These are phyloP conservation scores for Pythium aristosporum DNA, from an alignment of 352 stramenopile species.

Conservation along the genomic window DNA sequence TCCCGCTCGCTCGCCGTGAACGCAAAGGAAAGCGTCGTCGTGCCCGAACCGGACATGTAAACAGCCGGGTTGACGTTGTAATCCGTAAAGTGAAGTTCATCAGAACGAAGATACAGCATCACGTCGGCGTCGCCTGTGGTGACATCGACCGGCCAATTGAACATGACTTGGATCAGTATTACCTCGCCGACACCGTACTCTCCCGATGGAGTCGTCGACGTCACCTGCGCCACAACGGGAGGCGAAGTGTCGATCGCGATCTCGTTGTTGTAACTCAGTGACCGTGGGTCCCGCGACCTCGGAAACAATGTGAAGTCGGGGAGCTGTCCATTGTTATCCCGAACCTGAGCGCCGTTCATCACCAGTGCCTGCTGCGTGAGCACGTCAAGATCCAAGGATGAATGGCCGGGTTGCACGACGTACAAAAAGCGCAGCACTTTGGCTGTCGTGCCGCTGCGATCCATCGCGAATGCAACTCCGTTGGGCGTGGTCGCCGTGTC, in stretches of 20 bases:
- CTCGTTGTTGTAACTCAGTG: conserved; percentile 60
- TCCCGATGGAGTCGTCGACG: conserved; percentile 38
- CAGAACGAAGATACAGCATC: conserved; percentile 40
- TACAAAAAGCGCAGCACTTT: conserved; percentile 52
- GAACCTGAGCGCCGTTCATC: conserved; percentile 48
- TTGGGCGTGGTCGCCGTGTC: conserved; percentile 33
- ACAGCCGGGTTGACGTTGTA: conserved; percentile 37
- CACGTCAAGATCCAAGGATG: conserved; percentile 39
- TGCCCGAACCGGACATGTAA: conserved; percentile 56
- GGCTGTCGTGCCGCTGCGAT: conserved; percentile 45
- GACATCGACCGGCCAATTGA: conserved; percentile 47
- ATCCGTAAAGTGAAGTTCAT: conserved; percentile 53
- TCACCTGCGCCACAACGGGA: conserved; percentile 43
- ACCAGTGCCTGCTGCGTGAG: conserved; percentile 37
- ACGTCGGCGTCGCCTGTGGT: conserved; percentile 34
- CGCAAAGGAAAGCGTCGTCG: conserved; percentile 47
- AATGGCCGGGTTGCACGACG: conserved; percentile 42
- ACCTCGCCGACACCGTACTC: conserved; percentile 66
- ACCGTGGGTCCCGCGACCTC: conserved; percentile 32
- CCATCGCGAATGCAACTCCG: conserved; percentile 49
- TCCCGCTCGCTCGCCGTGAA: conserved; percentile 53
- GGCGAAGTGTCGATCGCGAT: conserved; percentile 54
- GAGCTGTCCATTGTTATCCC: conserved; percentile 37
- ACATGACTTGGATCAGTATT: conserved; percentile 50
- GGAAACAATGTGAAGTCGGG: conserved; percentile 64